Evolutionary conservation across 352 stramenopile genomes (phyloP).

Genomic region (Pythium dissotocum): DNA sequence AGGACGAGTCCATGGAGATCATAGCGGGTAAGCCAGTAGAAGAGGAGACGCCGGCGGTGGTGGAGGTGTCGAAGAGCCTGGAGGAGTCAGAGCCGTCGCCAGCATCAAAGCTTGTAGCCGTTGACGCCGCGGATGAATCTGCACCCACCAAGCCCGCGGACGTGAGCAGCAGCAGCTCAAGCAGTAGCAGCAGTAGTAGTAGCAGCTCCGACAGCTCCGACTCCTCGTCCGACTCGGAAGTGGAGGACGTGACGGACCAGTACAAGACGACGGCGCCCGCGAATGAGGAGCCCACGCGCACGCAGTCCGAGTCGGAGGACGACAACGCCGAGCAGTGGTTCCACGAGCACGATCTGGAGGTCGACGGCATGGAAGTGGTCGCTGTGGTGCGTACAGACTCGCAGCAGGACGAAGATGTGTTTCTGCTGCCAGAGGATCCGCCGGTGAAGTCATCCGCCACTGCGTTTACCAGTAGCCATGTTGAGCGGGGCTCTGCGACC

Average conservation of each 20-base stretch:
- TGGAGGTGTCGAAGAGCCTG: not conserved
- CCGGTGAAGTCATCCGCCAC: not conserved
- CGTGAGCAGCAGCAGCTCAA: slow-evolving; percentile 25
- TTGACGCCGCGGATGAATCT: slow-evolving; percentile 18
- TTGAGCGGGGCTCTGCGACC: slow-evolving; percentile 29
- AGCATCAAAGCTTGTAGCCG: not conserved
- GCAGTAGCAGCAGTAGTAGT: slow-evolving; percentile 25
- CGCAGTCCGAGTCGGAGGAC: slow-evolving; percentile 13
- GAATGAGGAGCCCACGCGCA: not conserved
- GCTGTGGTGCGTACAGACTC: slow-evolving; percentile 4
- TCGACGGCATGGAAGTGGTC: slow-evolving; percentile 22
- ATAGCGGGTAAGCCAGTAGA: not conserved
- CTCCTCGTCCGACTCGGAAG: slow-evolving; percentile 27
- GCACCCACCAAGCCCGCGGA: slow-evolving; percentile 25
- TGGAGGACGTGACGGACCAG: slow-evolving; percentile 25
- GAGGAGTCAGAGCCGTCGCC: not conserved
- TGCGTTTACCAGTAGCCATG: not conserved
- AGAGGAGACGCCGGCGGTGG: slow-evolving; percentile 4
- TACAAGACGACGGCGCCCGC: slow-evolving; percentile 8
- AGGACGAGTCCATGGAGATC: not conserved
- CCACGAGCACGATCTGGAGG: slow-evolving; percentile 15
- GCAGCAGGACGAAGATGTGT: slow-evolving; percentile 19
- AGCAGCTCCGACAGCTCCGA: slow-evolving; percentile 23
- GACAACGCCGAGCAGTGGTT: slow-evolving; percentile 33
- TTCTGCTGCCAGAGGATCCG: slow-evolving; percentile 27